Evolutionary conservation across 768 basidiomycete species (phyloP).

Genomic region (Lactarius indigo): DNA sequence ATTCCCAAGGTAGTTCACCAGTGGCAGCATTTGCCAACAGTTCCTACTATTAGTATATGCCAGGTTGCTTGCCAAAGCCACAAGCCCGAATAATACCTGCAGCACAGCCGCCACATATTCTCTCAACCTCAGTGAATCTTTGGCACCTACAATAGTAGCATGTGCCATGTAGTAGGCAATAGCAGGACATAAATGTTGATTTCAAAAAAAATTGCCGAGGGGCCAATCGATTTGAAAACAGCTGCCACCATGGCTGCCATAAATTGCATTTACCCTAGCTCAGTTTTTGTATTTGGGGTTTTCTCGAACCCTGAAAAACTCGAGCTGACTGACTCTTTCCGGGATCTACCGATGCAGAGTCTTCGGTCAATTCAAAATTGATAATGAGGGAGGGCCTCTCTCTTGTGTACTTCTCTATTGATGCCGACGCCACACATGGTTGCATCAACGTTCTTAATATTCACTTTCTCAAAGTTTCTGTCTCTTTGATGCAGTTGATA

Average conservation of each 20-base stretch:
- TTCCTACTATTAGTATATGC: too few relatives aligned
- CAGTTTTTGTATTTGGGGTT: not conserved
- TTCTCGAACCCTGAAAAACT: not conserved
- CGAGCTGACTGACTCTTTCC: not conserved
- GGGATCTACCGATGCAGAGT: not conserved
- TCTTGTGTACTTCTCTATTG: not conserved
- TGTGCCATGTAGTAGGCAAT: too few relatives aligned
- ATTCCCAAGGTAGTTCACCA: too few relatives aligned
- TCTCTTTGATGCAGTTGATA: not conserved
- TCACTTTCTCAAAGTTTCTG: not conserved
- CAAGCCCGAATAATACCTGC: not conserved
- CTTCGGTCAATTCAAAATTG: not conserved
- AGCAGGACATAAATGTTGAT: too few relatives aligned
- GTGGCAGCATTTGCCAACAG: not conserved
- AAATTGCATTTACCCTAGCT: not conserved
- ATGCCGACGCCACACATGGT: not conserved
- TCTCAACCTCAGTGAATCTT: too few relatives aligned
- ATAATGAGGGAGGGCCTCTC: not conserved
- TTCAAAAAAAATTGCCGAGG: too few relatives aligned
- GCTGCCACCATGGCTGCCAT: not conserved
- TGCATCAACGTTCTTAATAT: not conserved
- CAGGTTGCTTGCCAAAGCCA: too few relatives aligned
- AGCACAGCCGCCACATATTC: conserved; percentile 4
- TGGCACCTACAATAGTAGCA: too few relatives aligned
- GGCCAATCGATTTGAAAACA: not conserved